These are phyloP conservation scores for Besnoitia besnoiti DNA, from an alignment of 169 alveolate genomes.

Conservation along the genomic window DNA sequence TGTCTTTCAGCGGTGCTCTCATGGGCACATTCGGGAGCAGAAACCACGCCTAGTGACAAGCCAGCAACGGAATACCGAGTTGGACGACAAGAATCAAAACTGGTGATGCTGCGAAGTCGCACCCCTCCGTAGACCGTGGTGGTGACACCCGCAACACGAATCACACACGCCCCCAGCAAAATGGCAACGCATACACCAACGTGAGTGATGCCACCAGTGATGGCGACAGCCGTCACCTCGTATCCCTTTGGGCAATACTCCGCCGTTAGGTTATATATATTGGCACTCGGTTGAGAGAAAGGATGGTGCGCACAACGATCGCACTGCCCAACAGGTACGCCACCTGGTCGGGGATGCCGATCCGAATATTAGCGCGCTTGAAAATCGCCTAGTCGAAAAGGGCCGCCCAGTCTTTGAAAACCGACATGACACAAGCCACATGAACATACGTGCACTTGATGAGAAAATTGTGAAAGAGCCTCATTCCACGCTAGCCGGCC, in stretches of 20 bases:
- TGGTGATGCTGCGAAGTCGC: not conserved
- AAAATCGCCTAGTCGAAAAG: constrained; percentile 53
- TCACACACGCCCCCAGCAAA: not conserved
- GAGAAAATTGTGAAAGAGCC: constrained; percentile 33
- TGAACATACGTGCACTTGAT: constrained; percentile 47
- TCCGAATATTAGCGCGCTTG: constrained; percentile 34
- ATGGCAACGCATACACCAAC: not conserved
- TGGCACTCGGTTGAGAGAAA: constrained; percentile 52
- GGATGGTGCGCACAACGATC: constrained; percentile 43
- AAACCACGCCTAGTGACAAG: constrained; percentile 27
- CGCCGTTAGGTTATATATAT: constrained; percentile 38
- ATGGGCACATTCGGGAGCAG: constrained; percentile 35
- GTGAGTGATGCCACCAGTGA: constrained; percentile 43
- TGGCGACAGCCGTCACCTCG: constrained; percentile 54
- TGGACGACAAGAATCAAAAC: not conserved
- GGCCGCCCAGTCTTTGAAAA: constrained; percentile 52
- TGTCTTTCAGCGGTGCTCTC: not conserved
- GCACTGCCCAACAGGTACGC: constrained; percentile 62
- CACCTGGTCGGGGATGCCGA: constrained; percentile 58
- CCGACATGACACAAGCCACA: constrained; percentile 45
- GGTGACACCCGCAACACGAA: not conserved
- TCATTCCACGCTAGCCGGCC: constrained; percentile 20
- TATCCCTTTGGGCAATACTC: constrained; percentile 40
- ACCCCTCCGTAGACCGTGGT: not conserved
- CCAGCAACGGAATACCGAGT: not conserved